Percentiles rank a stretch among this genome's conserved stretches.
Conservation (phyloP, 129 eudicot genomes). For the Arctium minus region DNA sequence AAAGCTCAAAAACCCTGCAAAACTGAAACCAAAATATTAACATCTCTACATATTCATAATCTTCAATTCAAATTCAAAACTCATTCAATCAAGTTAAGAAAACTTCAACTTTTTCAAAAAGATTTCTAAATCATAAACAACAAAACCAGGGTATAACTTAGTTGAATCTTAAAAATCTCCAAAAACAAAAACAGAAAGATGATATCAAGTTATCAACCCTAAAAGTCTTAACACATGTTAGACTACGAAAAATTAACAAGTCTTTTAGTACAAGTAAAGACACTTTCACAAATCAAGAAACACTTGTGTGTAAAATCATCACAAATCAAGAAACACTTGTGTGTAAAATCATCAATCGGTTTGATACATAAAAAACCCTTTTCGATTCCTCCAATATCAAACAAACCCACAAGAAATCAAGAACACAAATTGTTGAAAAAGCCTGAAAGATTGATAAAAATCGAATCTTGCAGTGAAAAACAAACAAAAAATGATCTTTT, state of each 20-base stretch:
- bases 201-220: slow-evolving; percentile 19
- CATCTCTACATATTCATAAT: not conserved
- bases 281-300: slow-evolving; percentile 9
- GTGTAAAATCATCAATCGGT: not conserved
- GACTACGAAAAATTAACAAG: slow-evolving; percentile 4
- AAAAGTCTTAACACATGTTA: not conserved
- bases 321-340: slow-evolving; percentile 9
- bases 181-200: slow-evolving; percentile 16
- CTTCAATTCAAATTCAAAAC: not conserved
- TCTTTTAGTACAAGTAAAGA: slow-evolving; percentile 3
- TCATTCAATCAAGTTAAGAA: not conserved
- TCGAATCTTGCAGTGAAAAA: slow-evolving; percentile 15
- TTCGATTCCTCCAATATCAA: not conserved
- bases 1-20: slow-evolving; percentile 28
- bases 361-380: not conserved
- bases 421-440: not conserved
- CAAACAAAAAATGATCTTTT: slow-evolving; percentile 10
- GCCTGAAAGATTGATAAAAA: slow-evolving; percentile 9
- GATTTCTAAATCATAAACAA: not conserved
- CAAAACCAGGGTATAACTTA: not conserved
- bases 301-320: not conserved
- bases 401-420: slow-evolving; percentile 4
- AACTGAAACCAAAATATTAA: slow-evolving; percentile 6
- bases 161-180: slow-evolving; percentile 6
- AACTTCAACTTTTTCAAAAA: not conserved